Percentiles rank a stretch among this genome's conserved stretches.
phyloP scores from a whole-genome alignment of 1,139 yeast genomes.

The Tardiomyces depauwii region DNA sequence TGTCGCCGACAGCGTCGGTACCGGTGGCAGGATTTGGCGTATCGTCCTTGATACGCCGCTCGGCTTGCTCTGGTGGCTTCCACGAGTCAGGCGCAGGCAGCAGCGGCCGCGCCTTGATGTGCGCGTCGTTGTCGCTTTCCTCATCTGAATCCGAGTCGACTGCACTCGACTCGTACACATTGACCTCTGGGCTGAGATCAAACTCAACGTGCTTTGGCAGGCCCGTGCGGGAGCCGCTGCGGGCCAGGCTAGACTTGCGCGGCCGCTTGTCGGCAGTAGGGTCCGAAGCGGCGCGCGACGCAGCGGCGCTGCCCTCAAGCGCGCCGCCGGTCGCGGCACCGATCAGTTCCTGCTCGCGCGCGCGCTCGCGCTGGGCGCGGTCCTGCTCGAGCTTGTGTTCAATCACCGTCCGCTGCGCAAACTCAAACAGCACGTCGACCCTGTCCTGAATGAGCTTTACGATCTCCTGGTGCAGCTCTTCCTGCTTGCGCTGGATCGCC shows the following conservation, averaged over 20 bases:
- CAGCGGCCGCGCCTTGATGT: background rate
- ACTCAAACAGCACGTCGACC: slow-evolving; percentile 8
- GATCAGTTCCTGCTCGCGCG: background rate
- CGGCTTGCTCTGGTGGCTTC: background rate
- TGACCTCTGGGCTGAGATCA: background rate
- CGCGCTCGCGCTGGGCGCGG: slow-evolving; percentile 1
- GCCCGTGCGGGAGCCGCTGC: background rate
- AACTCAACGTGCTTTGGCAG: background rate
- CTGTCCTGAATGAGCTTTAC: slow-evolving; percentile 9
- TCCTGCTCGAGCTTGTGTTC: slow-evolving; percentile 4
- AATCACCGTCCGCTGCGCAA: slow-evolving; percentile 8
- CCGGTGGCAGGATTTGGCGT: no score
- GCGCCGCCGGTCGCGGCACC: background rate
- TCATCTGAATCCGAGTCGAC: background rate
- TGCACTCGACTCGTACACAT: background rate
- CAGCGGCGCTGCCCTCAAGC: background rate
- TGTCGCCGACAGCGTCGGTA: no score
- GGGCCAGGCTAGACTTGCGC: slow-evolving; percentile 11
- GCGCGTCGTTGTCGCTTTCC: background rate
- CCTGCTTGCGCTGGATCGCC: slow-evolving; percentile 7
- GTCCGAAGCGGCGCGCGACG: background rate
- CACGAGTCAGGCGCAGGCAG: slow-evolving; percentile 1
- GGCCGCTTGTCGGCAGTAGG: slow-evolving; percentile 2
- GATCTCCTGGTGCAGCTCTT: slow-evolving; percentile 10
- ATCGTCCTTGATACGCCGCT: background rate